A percentile compares a stretch with the other conserved stretches of the same genome.
These are phyloP conservation scores for Neopestalotiopsis rosae DNA, from an alignment of 2,329 filamentous ascomycete species.

Conservation along the genomic window DNA sequence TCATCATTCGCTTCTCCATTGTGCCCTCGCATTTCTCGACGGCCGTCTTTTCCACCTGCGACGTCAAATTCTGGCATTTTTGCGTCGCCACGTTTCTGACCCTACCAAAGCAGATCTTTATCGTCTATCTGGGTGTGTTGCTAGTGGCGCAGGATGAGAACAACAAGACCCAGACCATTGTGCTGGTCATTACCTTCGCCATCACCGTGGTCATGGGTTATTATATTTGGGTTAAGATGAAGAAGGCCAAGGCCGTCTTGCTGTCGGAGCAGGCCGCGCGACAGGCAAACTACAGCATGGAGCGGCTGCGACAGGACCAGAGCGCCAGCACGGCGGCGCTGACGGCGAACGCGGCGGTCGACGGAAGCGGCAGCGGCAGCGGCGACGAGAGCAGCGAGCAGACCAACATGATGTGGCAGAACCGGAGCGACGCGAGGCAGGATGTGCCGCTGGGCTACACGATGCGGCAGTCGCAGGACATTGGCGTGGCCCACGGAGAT, in stretches of 20 bases:
- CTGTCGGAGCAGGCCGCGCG: slow-evolving; percentile 38
- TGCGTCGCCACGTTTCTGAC: slow-evolving; percentile 45
- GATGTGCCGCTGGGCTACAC: neutral
- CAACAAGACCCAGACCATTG: slow-evolving; percentile 37
- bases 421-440: neutral
- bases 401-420: slow-evolving; percentile 6
- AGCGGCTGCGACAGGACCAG: neutral
- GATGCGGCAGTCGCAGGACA: neutral
- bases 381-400: neutral
- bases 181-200: slow-evolving; percentile 39
- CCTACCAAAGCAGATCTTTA: slow-evolving; percentile 46
- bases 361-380: neutral
- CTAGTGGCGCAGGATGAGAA: slow-evolving; percentile 34
- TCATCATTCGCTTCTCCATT: slow-evolving; percentile 46
- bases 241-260: slow-evolving; percentile 38
- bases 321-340: neutral
- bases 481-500: neutral
- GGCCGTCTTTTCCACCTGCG: slow-evolving; percentile 48
- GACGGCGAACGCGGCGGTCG: neutral
- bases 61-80: slow-evolving; percentile 47
- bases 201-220: slow-evolving; percentile 41
- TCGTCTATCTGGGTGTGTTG: slow-evolving; percentile 47
- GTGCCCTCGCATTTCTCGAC: slow-evolving; percentile 48
- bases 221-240: slow-evolving; percentile 44
- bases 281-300: slow-evolving; percentile 15